A percentile compares a stretch with the other conserved stretches of the same genome.
phyloP scores from a whole-genome alignment of 2,329 filamentous ascomycete species.

The Aspergillus phoenicis region DNA sequence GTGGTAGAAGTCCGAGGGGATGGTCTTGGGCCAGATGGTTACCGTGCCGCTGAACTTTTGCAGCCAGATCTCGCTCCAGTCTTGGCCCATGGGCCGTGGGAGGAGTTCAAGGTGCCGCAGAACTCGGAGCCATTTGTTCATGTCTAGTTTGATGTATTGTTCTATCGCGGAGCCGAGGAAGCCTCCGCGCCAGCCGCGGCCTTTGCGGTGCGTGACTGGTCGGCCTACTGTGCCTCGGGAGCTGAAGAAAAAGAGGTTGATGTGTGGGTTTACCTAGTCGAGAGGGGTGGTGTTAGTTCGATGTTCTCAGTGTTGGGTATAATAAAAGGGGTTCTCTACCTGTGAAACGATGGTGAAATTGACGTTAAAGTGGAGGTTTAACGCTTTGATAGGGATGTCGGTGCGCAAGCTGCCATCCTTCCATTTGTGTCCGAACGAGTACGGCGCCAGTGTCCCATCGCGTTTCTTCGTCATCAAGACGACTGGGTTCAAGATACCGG shows the following conservation, averaged over 20 bases:
- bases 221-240: conserved; percentile 88
- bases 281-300: conserved; percentile 40
- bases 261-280: conserved; percentile 85
- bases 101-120: conserved; percentile 89
- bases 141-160: conserved; percentile 92
- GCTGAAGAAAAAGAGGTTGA: conserved; percentile 98
- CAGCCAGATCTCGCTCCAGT: conserved; percentile 96
- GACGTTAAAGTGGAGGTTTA: conserved; percentile 97
- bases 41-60: conserved; percentile 93
- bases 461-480: conserved; percentile 85
- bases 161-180: conserved; percentile 91
- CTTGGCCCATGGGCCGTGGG: conserved; percentile 85
- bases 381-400: conserved; percentile 89
- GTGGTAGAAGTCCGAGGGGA: conserved; percentile 76
- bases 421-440: conserved; percentile 98
- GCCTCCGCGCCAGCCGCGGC: conserved; percentile 92
- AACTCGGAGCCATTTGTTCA: conserved; percentile 97
- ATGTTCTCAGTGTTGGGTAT: neutral
- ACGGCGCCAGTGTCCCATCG: conserved; percentile 77
- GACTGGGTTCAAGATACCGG: conserved; percentile 93
- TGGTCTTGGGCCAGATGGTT: conserved; percentile 90
- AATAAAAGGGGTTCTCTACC: conserved; percentile 28
- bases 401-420: conserved; percentile 94
- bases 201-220: conserved; percentile 89
- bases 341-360: conserved; percentile 88